Evolutionary conservation across 225 moss, liverwort and hornwort species (phyloP), one percentile per base, ranked within the genome.

Genomic region (Bryoerythrophyllum caledonicum): DNA sequence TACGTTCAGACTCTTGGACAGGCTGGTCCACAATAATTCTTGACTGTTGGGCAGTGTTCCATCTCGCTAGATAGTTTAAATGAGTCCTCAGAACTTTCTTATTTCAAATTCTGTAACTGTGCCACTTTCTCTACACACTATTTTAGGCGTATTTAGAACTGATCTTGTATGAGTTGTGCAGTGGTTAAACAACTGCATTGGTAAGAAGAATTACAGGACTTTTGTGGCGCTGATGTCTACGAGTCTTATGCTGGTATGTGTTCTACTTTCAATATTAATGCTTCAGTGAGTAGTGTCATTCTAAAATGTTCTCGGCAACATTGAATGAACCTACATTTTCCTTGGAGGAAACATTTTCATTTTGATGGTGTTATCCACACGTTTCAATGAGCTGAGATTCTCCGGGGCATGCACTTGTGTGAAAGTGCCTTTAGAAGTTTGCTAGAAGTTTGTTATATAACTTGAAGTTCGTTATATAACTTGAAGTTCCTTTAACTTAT

Each of bases 121-220:
- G 54, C 25, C 69, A 44, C 7, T 49, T 46, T 24, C n/a, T 57
- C 28, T 25, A 62, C 27, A 43, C 57, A 40, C 66, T 28, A 28
- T 68, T 64, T 13, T 49, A 78, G 28, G 38, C 40, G 17, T 70
- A 67, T 40, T 71, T 80, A 63, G 32, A 63, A 35, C 70, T 62
- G 62, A 48, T 52, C 51, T 28, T 83, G 41, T 75, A 77, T 60
- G 77, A 75, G 48, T n/a, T 52, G 46, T 84, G 85, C 89, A 93
- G 92, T 97, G 96, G 96, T 90, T 97, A 53, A 97, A 97, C 72
- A 97, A 97, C 67, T 97, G 96, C 78, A 94, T 97, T 40, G 96
- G 94, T 46, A 94, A 76, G 68, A 97, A 89, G 68, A 97, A 97
- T 54, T 97, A 97, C 72, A 89, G 71, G 58, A 94, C 96, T 48